Percentiles rank a stretch among this genome's conserved stretches.
Conservation (phyloP, 1,284 basidiomycete genomes). For the Boletellus dicymbophilus region DNA sequence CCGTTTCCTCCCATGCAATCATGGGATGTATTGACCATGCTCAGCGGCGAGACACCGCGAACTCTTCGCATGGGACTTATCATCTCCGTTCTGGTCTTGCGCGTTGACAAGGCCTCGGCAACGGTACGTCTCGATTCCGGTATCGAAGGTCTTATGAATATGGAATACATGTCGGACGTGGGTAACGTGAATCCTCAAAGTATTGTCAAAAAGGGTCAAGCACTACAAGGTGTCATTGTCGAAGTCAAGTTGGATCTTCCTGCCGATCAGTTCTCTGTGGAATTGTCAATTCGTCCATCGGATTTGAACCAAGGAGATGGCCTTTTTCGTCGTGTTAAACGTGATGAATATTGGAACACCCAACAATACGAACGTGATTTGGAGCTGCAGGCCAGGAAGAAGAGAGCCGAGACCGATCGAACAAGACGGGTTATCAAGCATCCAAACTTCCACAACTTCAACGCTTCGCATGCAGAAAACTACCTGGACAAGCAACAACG, state of each 20-base stretch:
- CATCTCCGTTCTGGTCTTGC: constrained; percentile 78
- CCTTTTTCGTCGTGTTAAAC: constrained; percentile 61
- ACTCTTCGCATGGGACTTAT: constrained; percentile 84
- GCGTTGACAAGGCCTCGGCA: constrained; percentile 49
- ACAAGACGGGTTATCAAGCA: constrained; percentile 93
- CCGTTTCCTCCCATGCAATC: constrained; percentile 68
- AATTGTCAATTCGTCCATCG: constrained; percentile 73
- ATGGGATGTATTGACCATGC: constrained; percentile 92
- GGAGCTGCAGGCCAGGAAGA: constrained; percentile 81
- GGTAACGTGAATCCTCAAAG: constrained; percentile 44
- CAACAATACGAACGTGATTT: constrained; percentile 68
- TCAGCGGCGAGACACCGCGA: constrained; percentile 88
- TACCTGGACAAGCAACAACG: constrained; percentile 90
- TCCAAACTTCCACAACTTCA: constrained; percentile 98
- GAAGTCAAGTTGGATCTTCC: constrained; percentile 67
- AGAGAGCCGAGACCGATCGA: constrained; percentile 76
- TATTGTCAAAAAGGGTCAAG: constrained; percentile 72
- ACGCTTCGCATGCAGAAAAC: constrained; percentile 87
- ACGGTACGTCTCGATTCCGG: constrained; percentile 87
- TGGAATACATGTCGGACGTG: constrained; percentile 63
- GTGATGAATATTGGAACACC: constrained; percentile 72
- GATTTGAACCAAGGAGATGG: constrained; percentile 73
- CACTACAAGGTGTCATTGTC: constrained; percentile 82
- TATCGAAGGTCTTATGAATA: constrained; percentile 82
- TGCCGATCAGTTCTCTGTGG: constrained; percentile 68